Evolutionary conservation across 208 protist species (phyloP), one percentile per base, ranked within the genome.

Genomic region (Blastocrithidia nonstop): DNA sequence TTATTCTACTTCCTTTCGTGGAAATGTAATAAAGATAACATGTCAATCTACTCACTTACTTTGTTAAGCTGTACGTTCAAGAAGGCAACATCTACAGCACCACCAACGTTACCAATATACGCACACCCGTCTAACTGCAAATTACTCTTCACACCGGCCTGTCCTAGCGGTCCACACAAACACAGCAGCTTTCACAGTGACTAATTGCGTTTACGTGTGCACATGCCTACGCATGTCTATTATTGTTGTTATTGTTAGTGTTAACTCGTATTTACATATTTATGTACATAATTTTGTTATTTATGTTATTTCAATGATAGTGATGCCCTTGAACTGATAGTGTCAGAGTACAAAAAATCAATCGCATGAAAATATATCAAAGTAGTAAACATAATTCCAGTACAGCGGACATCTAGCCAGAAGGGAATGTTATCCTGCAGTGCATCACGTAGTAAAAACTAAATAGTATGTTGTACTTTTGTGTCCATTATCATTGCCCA

Each of bases 331-430:
- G n/a, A n/a, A n/a, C n/a, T n/a, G n/a, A n/a, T n/a, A n/a, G n/a
- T n/a, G n/a, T n/a, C n/a, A n/a, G n/a, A n/a, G n/a, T n/a, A n/a
- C n/a, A n/a, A n/a, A n/a, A n/a, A n/a, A 25, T 79, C 51, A 15
- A 84, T 57, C 3, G 61, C 61, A 8, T 63, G 68, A 28, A 89
- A 66, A 31, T 73, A 63, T 13, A 83, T 50, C 42, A 93, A 57
- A 3, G 65, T 46, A 9, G 57, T 57, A 45, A 89, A 85, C 26
- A 71, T 23, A 22, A 89, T 68, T 0, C 63, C 71, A 16, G 66
- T 77, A 17, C 87, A 45, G 31, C 84, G 79, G 17, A 84, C 74
- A 43, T 86, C 73, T 19, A 93, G 62, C 78, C 84, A 93, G 35
- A 73, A 84, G 8, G 75, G 66, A n/a, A 77, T 61, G 57, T 78